A percentile compares a stretch with the other conserved stretches of the same genome.
Conservation (phyloP, 306 rosid species). For the Sicyos baderoa region DNA sequence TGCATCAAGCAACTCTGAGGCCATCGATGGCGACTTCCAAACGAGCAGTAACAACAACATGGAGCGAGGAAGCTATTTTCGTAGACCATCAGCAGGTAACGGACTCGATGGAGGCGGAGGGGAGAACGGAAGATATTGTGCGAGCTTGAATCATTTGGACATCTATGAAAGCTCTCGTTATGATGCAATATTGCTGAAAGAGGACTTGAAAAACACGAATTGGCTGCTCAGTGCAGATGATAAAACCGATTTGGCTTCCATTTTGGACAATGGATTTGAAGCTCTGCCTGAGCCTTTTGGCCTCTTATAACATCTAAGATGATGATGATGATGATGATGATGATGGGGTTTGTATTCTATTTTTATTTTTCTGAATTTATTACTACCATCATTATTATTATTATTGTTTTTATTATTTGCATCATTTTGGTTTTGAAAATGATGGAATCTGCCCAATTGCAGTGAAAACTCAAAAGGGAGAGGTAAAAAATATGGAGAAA, state of each 20-base stretch:
- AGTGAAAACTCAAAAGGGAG: slow-evolving; percentile 20
- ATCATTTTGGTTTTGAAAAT: slow-evolving; percentile 25
- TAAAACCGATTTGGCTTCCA: slow-evolving; percentile 54
- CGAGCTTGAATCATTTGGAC: slow-evolving; percentile 67
- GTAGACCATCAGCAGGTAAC: slow-evolving; percentile 26
- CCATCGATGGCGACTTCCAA: slow-evolving; percentile 34
- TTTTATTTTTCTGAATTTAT: slow-evolving; percentile 19
- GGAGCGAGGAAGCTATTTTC: slow-evolving; percentile 35
- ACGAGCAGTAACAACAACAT: slow-evolving; percentile 27
- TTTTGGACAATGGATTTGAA: slow-evolving; percentile 86
- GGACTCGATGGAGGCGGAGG: slow-evolving; percentile 43
- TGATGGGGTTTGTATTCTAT: slow-evolving; percentile 26
- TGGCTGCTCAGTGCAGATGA: slow-evolving; percentile 85
- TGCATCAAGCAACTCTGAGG: slow-evolving; percentile 35
- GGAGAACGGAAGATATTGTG: slow-evolving; percentile 32
- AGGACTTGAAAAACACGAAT: slow-evolving; percentile 75
- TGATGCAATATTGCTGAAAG: slow-evolving; percentile 79
- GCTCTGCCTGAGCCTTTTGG: slow-evolving; percentile 88
- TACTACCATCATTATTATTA: slow-evolving; percentile 12
- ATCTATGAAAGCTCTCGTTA: slow-evolving; percentile 87
- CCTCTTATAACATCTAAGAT: slow-evolving; percentile 43
- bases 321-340: slow-evolving; percentile 15
- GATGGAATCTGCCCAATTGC: slow-evolving; percentile 39
- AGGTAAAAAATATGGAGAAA: slow-evolving; percentile 38
- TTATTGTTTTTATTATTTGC: slow-evolving; percentile 15